Base-by-base conservation (phyloP, 2,329 filamentous ascomycete genomes). In the Penicillium sp. region DNA sequence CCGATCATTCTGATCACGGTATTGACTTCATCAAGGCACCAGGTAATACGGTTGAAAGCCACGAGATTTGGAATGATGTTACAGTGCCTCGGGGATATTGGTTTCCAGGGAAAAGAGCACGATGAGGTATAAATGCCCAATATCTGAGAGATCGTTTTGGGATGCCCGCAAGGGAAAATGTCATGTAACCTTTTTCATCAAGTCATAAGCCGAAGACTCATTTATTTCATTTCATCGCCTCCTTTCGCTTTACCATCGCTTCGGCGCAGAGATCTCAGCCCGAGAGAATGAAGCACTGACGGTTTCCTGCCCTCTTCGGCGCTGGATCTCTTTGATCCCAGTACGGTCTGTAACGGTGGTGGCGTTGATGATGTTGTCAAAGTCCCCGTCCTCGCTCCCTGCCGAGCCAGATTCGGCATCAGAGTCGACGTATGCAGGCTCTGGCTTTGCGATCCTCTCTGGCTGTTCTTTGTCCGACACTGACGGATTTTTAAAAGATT, bases 291-390 rank as follows among this genome's bases (percentile, higher is more conserved):
- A 79, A 9, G 77, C 81, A 59, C 74, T 80, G 24, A 79, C 69
- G 24, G 74, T 76, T 55, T 83, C 79, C 59, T 80, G 79, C 42
- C 73, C 76, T 48, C 78, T 81, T 59, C 82, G 79, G 51, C 82
- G 78, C 71, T 88, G 81, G 64, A 85, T 86, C 2, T 85, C 83
- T 42, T 81, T 78, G 45, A 89, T 87, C 0, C 93, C 93, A 13
- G 90, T 90, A 54, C 89, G 85, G 72, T 97, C 93, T 0, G 93
- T 97, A 19, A 96, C 86, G 0, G 91, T 91, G 3, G 91, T 93
- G 0, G 95, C 93, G 65, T 93, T 87, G 69, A 97, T 96, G 74
- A 99, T 96, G 64, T 89, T 89, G 70, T 98, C 93, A 70, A 98
- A 96, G 47, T 90, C 89, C 53, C 95, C 89, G 16, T 86, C 84